Conservation (phyloP, 202 grass and related monocot species). For the Setaria viridis region DNA sequence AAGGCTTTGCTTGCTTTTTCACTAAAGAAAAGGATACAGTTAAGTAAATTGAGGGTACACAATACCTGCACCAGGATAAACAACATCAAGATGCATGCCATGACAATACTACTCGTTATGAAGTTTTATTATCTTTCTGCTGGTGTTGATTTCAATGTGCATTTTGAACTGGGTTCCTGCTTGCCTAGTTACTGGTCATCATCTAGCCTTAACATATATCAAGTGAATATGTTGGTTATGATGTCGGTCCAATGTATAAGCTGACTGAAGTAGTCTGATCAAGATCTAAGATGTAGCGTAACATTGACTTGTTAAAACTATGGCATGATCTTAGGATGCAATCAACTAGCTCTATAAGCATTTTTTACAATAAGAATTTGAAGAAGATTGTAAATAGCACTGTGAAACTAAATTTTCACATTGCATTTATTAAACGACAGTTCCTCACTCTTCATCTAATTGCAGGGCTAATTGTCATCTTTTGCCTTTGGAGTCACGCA, state of each 20-base stretch:
- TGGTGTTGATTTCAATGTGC: background rate
- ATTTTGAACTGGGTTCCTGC: background rate
- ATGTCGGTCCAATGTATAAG: background rate
- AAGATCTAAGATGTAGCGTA: background rate
- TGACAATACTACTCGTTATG: background rate
- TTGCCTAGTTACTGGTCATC: too few species aligned
- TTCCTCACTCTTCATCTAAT: background rate
- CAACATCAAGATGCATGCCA: background rate
- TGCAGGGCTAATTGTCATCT: background rate
- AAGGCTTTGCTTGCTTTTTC: background rate
- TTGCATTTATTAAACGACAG: background rate
- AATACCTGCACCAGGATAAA: background rate
- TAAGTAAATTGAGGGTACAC: background rate
- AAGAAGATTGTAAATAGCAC: background rate
- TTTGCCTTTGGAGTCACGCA: background rate
- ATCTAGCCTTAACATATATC: background rate
- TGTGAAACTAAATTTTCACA: background rate
- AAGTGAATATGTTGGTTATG: background rate
- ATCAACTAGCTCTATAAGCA: background rate
- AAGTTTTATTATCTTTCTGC: background rate
- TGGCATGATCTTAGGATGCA: background rate
- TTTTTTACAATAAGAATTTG: background rate
- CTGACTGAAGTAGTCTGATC: background rate
- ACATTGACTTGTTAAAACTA: background rate
- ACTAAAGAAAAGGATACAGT: background rate